A percentile compares a stretch with the other conserved stretches of the same genome.
Conservation (phyloP, 2,329 filamentous ascomycete genomes). For the Alternaria brassicicola region DNA sequence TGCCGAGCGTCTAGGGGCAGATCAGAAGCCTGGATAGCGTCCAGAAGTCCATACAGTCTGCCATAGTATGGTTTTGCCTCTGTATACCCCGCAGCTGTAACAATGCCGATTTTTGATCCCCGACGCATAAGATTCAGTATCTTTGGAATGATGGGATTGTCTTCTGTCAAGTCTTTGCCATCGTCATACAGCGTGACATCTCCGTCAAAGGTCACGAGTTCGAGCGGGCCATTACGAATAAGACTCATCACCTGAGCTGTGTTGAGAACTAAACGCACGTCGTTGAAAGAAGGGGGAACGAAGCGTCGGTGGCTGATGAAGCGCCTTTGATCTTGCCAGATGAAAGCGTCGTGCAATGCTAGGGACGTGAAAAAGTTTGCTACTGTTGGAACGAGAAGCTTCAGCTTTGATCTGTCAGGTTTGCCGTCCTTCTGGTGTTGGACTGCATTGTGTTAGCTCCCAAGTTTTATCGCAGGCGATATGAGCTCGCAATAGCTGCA, state of each 20-base stretch:
- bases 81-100: constrained; percentile 94
- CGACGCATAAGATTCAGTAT: constrained; percentile 74
- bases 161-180: constrained; percentile 75
- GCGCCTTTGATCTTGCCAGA: constrained; percentile 82
- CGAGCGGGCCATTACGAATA: constrained; percentile 72
- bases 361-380: constrained; percentile 94
- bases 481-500: background rate
- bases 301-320: constrained; percentile 91
- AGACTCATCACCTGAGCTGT: constrained; percentile 93
- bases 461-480: background rate
- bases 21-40: constrained; percentile 71
- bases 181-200: constrained; percentile 92
- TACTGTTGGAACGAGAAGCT: constrained; percentile 86
- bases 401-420: constrained; percentile 82
- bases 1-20: constrained; percentile 72
- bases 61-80: constrained; percentile 85
- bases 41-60: constrained; percentile 83
- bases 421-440: constrained; percentile 69
- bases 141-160: constrained; percentile 76
- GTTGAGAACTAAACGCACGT: constrained; percentile 90
- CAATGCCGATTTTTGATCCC: constrained; percentile 87
- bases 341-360: constrained; percentile 86
- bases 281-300: constrained; percentile 96
- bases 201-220: constrained; percentile 94
- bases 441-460: constrained; percentile 57